Evolutionary conservation across 83 land plant genomes (phyloP).

Genomic region (Larix sibirica): DNA sequence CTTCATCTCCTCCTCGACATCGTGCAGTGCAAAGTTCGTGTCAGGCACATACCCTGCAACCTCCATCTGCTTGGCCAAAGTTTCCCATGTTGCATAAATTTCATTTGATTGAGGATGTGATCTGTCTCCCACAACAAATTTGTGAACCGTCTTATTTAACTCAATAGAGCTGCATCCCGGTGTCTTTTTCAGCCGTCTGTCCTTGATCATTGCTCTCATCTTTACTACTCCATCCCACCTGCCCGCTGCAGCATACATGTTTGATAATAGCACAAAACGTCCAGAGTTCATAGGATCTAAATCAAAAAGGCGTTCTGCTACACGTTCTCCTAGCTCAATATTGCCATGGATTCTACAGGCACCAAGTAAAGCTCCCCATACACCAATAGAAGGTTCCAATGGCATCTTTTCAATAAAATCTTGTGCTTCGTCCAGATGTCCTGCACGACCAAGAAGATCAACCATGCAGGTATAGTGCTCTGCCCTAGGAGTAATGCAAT

Average conservation of each 20-base stretch:
- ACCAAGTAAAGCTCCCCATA: constrained; percentile 26
- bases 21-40: not conserved
- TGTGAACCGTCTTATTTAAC: constrained; percentile 22
- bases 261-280: constrained; percentile 25
- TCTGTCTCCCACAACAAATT: constrained; percentile 12
- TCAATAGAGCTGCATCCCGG: constrained; percentile 35
- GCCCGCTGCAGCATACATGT: constrained; percentile 42
- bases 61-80: constrained; percentile 18
- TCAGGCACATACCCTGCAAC: constrained; percentile 19
- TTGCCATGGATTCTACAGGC: constrained; percentile 17
- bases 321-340: not conserved
- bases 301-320: not conserved
- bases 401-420: constrained; percentile 8
- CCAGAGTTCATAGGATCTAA: not conserved
- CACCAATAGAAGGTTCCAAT: not conserved
- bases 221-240: constrained; percentile 27
- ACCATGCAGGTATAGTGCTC: constrained; percentile 24
- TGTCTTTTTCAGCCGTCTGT: constrained; percentile 17
- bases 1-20: not conserved
- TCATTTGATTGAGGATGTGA: constrained; percentile 2
- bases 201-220: constrained; percentile 27
- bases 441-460: constrained; percentile 18
- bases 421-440: constrained; percentile 17
- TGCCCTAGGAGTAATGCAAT: constrained; percentile 1
- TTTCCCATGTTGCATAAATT: constrained; percentile 12